Evolutionary conservation across 345 rosid species (phyloP), one percentile per base, ranked within the genome.

Genomic region (Eucalyptus regnans): DNA sequence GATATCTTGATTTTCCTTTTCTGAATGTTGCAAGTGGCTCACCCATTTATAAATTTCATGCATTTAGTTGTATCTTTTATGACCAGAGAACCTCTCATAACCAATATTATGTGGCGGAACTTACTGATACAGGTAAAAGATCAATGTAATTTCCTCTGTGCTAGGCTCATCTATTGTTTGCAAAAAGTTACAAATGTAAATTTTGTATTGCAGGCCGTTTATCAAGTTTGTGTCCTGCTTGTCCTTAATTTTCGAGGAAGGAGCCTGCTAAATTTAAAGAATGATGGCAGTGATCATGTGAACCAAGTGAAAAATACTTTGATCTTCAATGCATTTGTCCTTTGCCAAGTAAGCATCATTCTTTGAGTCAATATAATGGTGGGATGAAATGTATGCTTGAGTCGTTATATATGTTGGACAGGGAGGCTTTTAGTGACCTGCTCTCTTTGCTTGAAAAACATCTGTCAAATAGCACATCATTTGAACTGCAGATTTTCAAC

Each of bases 31-130:
- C 71, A 29, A 8, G 6, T 62, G 31, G 33, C 71, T 62, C 76
- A n/a, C 37, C 76, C 76, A 64, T 64, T n/a, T n/a, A n/a, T 64
- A 71, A 25, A 71, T 71, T 37, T 76, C 83, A 41, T 41, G 83
- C 7, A 46, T 87, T 64, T 7, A 17, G 44, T 89, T 64, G 88
- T 88, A 79, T 87, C 68, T 88, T 41, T 48, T 76, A 76, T 86
- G 91, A 85, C 60, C 94, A 96, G 99, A 86, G 99, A 98, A 92
- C 98, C 99, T 80, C 99, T 98, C 87, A 93, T 97, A 90, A 98
- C 99, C 85, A 97, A 96, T 90, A 95, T 98, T 90, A 98, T 98
- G 99, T 98, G 99, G 99, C 95, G 99, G 90, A 98, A 98, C 95
- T 92, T 96, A 91, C 90, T 97, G 83, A 88, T 95, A 89, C 99